Evolutionary conservation across 345 rosid genomes (phyloP), one percentile per base, ranked within the genome.

Genomic region (Eucalyptus viminalis): DNA sequence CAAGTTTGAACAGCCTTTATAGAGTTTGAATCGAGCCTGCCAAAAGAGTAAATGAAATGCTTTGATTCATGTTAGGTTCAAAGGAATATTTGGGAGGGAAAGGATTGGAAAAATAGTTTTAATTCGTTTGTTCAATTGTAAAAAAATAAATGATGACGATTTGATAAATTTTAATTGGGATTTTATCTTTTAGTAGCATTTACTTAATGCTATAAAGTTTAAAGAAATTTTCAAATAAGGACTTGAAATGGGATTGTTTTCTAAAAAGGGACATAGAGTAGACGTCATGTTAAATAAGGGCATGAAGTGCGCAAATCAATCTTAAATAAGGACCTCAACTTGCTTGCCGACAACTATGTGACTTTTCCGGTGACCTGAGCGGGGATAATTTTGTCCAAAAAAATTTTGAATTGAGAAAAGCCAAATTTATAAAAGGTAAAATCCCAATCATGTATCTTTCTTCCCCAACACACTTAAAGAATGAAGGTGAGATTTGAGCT

Each of bases 211-310:
- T 40, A 72, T 53, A 53, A 53, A 53, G 58, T 53, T 53, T 2
- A 19, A 5, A 53, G 14, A 53, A 53, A 53, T 8, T 53, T 53
- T 8, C 5, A 53, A 53, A 53, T 53, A 53, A 53, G 1, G 1
- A 53, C 1, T 0, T 8, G 1, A 53, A 53, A 0, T 21, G 11
- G 11, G 11, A 0, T 53, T 2, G 1, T 53, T 53, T 53, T 19
- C 25, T 53, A 8, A 53, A 53, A 53, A 21, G 2, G 25, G 25
- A 5, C 58, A 53, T 19, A 53, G 25, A 53, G 0, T 53, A 53
- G 11, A 53, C 1, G 4, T 53, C 4, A 5, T 53, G 25, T 53
- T 1, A 53, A 53, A 53, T 53, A 53, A 53, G 4, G 11, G 11
- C 25, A 53, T 21, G 25, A 53, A 53, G 2, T 53, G 11, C 2